These are phyloP conservation scores for Coemansia sp. DNA, from an alignment of 192 early-diverging fungal genomes.

Conservation along the genomic window DNA sequence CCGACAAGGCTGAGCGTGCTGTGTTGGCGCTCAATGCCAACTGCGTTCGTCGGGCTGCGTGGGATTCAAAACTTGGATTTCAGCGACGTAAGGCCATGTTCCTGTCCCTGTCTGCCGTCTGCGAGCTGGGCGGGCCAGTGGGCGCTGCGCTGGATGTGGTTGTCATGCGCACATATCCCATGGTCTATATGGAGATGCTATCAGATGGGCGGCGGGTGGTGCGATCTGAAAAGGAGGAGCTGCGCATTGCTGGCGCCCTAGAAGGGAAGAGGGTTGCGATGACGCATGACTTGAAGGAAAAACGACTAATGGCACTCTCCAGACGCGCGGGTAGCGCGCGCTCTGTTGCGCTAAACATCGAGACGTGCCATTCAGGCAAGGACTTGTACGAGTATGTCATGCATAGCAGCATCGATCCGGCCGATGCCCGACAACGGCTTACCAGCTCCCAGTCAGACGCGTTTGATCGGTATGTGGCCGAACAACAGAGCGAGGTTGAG, in stretches of 20 bases:
- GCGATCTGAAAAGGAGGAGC: conserved; percentile 33
- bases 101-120: conserved; percentile 28
- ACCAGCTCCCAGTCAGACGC: conserved; percentile 2
- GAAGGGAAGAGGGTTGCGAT: conserved; percentile 2
- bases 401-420: background rate
- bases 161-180: conserved; percentile 37
- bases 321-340: background rate
- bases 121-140: conserved; percentile 22
- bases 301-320: background rate
- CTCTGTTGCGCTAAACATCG: background rate
- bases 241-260: conserved; percentile 3
- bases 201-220: conserved; percentile 16
- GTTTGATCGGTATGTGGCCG: conserved; percentile 2
- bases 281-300: conserved; percentile 13
- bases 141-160: conserved; percentile 40
- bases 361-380: conserved; percentile 2
- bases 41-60: conserved; percentile 31
- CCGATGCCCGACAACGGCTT: conserved; percentile 7
- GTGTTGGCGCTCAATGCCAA: conserved; percentile 24
- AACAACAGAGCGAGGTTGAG: conserved; percentile 1
- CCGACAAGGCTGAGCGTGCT: conserved; percentile 4
- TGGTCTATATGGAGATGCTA: conserved; percentile 30
- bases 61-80: conserved; percentile 41
- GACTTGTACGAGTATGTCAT: conserved; percentile 10
- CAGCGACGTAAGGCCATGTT: conserved; percentile 6